Base-by-base conservation (phyloP, 2,329 filamentous ascomycete genomes). In the Fusarium sp. region DNA sequence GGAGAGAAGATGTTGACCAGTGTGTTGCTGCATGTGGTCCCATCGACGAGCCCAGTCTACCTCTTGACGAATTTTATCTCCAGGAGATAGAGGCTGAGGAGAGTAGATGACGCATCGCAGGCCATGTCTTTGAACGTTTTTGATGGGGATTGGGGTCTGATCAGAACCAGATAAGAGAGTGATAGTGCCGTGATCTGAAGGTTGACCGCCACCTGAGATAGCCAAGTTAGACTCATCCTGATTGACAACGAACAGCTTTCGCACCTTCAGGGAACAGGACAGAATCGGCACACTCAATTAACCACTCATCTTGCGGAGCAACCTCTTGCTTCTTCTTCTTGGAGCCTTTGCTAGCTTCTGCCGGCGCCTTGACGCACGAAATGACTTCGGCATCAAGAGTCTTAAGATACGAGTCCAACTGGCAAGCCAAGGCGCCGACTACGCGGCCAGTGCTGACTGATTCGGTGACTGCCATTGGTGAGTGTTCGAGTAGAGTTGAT, bases 1-100 rank as follows among this genome's bases (percentile, higher is more conserved):
- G 0, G 80, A 81, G 2, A 81, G 71, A 2, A 81, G 76, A 35
- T 81, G 80, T 9, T 81, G 80, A 1, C 80, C 80, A 0, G 80
- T 81, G 22, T 81, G 80, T 8, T 81, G 80, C 14, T 81, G 80
- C 80, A 81, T 81, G 13, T 81, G 80, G 54, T 81, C 77, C 79
- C 80, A 81, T n/a, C 80, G 76, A 0, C 80, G 78, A 6, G 64
- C 31, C 64, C 76, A 80, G 27, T 81, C 76, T 4, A 81, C 68
- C 13, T 79, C 72, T 29, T 81, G 80, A 0, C 74, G 77, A 4
- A 81, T 69, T 8, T 16, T 63, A 0, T 70, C 68, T 0, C 80
- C 80, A 0, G 74, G 73, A 0, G 56, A 40, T 1, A 81, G 11
- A 0, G 77, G 74, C 16, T 65, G 56, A 0, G 78, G 71, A 0